A percentile compares a stretch with the other conserved stretches of the same genome.
Conservation (phyloP, 78 protist species). For the Cavenderia fasciculata region DNA sequence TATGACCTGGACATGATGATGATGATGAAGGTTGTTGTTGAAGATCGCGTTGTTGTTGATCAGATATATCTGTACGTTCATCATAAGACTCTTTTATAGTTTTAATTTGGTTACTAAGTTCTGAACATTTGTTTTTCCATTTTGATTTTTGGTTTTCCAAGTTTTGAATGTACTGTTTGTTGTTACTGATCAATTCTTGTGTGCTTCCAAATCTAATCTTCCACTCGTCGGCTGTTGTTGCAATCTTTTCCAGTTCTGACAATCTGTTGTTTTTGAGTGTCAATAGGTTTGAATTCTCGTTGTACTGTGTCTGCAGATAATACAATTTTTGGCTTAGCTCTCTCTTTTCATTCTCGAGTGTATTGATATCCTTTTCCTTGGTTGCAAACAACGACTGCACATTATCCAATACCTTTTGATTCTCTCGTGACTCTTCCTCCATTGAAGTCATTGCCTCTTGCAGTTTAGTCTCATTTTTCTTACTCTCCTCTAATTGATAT, state of each 20-base stretch:
- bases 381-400: not conserved
- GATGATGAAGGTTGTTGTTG: not conserved
- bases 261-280: no score
- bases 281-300: not conserved
- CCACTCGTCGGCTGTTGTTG: not conserved
- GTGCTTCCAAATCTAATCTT: not conserved
- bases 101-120: not conserved
- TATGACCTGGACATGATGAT: no score
- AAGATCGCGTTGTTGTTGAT: not conserved
- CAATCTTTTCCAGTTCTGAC: not conserved
- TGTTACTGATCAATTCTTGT: not conserved
- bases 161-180: not conserved
- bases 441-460: not conserved
- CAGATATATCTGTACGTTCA: no score
- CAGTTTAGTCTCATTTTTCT: not conserved
- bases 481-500: not conserved
- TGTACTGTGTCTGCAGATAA: not conserved
- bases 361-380: not conserved
- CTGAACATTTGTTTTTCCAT: slow-evolving; percentile 37
- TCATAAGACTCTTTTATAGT: not conserved
- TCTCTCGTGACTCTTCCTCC: not conserved
- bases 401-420: not conserved
- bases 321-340: not conserved
- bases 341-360: not conserved
- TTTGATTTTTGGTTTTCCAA: slow-evolving; percentile 39